Evolutionary conservation across 78 protist species (phyloP).

Genomic region (Chrysochromulina parva): DNA sequence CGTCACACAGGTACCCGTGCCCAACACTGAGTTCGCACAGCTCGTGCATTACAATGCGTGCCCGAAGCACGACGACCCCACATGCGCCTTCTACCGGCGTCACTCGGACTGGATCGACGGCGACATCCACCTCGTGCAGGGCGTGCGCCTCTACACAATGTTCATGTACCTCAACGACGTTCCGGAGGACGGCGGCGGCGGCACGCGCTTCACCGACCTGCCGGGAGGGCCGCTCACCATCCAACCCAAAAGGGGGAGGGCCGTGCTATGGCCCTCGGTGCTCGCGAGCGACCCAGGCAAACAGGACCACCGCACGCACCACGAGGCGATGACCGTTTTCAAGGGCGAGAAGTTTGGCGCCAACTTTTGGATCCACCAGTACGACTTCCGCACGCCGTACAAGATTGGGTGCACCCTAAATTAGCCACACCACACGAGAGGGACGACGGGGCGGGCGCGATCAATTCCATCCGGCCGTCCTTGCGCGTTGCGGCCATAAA

Average conservation of each 20-base stretch:
- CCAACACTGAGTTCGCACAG: conserved; percentile 2
- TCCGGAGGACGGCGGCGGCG: neutral
- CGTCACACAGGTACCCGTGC: neutral
- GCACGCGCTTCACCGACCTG: neutral
- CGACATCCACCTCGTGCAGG: neutral
- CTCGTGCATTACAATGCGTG: neutral
- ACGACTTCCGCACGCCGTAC: neutral
- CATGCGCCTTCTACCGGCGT: neutral
- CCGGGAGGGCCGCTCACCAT: neutral
- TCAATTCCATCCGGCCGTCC: no score
- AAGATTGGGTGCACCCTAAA: no score
- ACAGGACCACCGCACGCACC: neutral
- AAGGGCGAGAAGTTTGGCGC: neutral
- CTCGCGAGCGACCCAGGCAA: neutral
- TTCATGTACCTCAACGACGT: conserved; percentile 1
- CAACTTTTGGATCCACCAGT: neutral
- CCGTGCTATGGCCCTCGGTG: neutral
- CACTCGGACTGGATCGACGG: neutral
- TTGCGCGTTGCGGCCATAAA: no score
- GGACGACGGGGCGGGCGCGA: no score
- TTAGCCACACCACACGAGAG: no score
- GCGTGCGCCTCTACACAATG: neutral
- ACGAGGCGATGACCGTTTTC: neutral
- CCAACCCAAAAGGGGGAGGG: neutral
- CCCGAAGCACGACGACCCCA: no score